Evolutionary conservation across 2,329 filamentous ascomycete species (phyloP).

Genomic region (Endocalyx cinctus): DNA sequence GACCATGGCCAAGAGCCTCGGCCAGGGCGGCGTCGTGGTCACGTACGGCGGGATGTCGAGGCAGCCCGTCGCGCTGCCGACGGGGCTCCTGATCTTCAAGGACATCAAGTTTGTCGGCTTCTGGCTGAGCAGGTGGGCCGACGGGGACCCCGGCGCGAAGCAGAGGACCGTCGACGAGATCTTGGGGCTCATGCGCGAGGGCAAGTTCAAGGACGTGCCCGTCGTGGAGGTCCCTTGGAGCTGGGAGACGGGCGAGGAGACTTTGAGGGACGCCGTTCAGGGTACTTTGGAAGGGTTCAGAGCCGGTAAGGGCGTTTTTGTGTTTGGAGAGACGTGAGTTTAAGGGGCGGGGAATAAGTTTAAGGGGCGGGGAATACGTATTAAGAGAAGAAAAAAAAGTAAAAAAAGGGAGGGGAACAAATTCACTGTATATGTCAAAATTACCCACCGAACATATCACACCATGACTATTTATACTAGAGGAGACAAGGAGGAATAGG

Average conservation of each 20-base stretch:
- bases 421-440: too few relatives aligned
- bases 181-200: constrained; percentile 66
- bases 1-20: constrained; percentile 70
- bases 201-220: constrained; percentile 78
- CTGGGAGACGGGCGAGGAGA: constrained; percentile 69
- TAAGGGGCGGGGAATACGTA: background rate
- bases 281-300: constrained; percentile 80
- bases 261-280: constrained; percentile 70
- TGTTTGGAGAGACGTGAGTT: constrained; percentile 61
- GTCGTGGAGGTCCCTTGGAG: constrained; percentile 79
- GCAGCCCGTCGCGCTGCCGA: constrained; percentile 76
- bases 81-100: constrained; percentile 88
- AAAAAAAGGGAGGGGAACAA: too few relatives aligned
- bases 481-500: too few relatives aligned
- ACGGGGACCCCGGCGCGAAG: constrained; percentile 68
- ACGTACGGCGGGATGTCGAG: constrained; percentile 96
- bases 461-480: too few relatives aligned
- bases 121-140: constrained; percentile 90
- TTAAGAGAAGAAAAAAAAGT: too few relatives aligned
- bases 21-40: constrained; percentile 68
- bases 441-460: too few relatives aligned
- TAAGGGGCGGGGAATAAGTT: too few relatives aligned
- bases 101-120: constrained; percentile 86
- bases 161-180: constrained; percentile 80
- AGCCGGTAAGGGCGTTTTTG: constrained; percentile 83